Evolutionary conservation across 805 yeast species (phyloP), one percentile per base, ranked within the genome.

Genomic region (Pichia phayaonensis): DNA sequence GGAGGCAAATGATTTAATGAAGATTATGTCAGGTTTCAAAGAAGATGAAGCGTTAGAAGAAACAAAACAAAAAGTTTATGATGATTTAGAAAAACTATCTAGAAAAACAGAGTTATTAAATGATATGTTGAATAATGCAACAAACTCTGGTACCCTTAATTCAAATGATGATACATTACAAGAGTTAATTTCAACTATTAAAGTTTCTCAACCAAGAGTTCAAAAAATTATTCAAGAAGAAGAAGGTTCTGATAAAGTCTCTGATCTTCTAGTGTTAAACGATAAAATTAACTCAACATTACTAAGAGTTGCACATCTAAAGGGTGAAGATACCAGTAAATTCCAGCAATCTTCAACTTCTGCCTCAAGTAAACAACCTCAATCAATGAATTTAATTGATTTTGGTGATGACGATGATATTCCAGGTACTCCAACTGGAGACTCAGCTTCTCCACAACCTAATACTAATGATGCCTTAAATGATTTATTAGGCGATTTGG

Each of bases 1-100:
- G 60, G 99, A 94, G 68, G 99, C 99, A 42, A 94, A 94, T 68
- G 88, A 86, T 59, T 76, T 94, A 67, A 94, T 94, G 99, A 90
- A 92, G 66, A 81, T 94, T 58, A 90, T 94, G 97, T 96, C 98
- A 6, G 99, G 99, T 7, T 94, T 89, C 73, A 86, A 86, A 66
- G 89, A 86, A 61, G 96, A 90, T 64, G 80, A 82, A 54, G 72
- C 77, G 20, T 72, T 77, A 54, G 79, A 80, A 49, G 86, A 83
- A 59, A 86, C 89, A 56, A 82, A 81, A 61, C 87, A 86, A 50
- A 81, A 86, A 59, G 84, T 90, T 34, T 82, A 84, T 34, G 88
- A 85, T 56, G 98, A 94, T 62, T 73, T 94, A 48, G 88, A 86
- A 45, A 84, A 86, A 64, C 75, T 94, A 60, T 83, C 81, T 59